Percentiles rank a stretch among this genome's conserved stretches.
These are phyloP conservation scores for Earliella scabrosa DNA, from an alignment of 1,284 basidiomycete species.

Conservation along the genomic window DNA sequence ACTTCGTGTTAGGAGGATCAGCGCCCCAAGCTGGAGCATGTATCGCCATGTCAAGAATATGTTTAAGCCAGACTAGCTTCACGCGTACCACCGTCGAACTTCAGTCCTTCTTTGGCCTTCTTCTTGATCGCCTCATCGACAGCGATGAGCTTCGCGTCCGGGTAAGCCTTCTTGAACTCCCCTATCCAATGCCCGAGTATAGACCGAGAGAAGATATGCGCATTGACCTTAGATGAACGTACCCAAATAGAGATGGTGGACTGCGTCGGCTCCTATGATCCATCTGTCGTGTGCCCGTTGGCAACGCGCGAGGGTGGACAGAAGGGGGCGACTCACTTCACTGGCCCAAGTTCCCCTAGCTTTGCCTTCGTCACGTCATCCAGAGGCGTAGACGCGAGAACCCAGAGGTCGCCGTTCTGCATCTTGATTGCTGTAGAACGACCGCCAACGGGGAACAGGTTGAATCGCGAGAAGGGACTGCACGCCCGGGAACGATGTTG, in stretches of 20 bases:
- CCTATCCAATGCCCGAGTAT: constrained; percentile 40
- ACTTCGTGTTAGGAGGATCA: constrained; percentile 64
- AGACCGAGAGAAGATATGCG: background rate
- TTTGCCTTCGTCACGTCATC: constrained; percentile 74
- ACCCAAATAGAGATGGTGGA: constrained; percentile 72
- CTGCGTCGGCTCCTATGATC: constrained; percentile 66
- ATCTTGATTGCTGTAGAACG: constrained; percentile 85
- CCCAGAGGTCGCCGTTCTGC: constrained; percentile 74
- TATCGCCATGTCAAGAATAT: too few species aligned
- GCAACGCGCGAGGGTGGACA: too few species aligned
- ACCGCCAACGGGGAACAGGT: constrained; percentile 76
- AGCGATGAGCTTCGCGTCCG: constrained; percentile 76
- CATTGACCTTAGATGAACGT: constrained; percentile 17
- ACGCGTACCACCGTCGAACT: constrained; percentile 63
- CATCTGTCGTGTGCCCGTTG: constrained; percentile 46
- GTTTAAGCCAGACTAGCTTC: background rate
- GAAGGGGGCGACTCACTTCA: constrained; percentile 51
- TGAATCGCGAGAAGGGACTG: constrained; percentile 74
- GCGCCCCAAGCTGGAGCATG: constrained; percentile 72
- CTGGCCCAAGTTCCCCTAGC: constrained; percentile 76
- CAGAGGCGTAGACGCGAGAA: constrained; percentile 86
- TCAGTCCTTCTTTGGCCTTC: constrained; percentile 40
- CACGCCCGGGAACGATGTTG: too few species aligned
- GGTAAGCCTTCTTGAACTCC: constrained; percentile 78
- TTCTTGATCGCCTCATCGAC: constrained; percentile 58